Evolutionary conservation across 1,139 yeast genomes (phyloP), one percentile per base, ranked within the genome.

Genomic region (Suhomyces choctaworum): DNA sequence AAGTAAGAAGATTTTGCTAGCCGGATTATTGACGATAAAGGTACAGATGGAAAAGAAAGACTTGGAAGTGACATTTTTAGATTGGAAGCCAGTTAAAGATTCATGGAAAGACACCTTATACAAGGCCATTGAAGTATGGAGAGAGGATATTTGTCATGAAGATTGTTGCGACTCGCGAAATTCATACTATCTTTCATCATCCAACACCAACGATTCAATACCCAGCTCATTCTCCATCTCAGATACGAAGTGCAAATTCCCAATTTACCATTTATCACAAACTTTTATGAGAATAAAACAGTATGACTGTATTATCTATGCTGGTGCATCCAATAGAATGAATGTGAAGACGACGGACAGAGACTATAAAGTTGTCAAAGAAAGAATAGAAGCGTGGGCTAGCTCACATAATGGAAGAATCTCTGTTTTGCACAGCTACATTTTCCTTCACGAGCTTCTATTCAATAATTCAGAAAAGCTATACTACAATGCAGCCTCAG

Each of bases 41-140:
- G 70, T 74, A 47, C 85, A 83, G 59, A 76, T 83, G 76, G 88
- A 82, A 52, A 89, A 82, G 52, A 64, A 77, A 12, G 89, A 80
- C 48, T 50, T 75, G 29, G 87, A 78, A 54, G 70, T 66, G 13
- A 61, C 52, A 42, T 61, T 48, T 49, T 55, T 56, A 53, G 64
- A 60, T 21, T 57, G 60, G 60, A 39, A 53, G 22, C 48, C 50
- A 8, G 50, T 58, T 22, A 58, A 55, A 31, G 75, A 68, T 39
- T 58, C 76, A 13, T 83, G 88, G 92, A 73, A 82, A 49, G 82
- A 79, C 31, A 65, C 78, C 12, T 58, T 83, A 16, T 70, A 78
- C 1, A 74, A 77, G 28, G 84, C 88, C 3, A 72, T 80, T 48
- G 78, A 78, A 48, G 74, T 68, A 27, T 80, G 86, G 86, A 58